phyloP scores from a whole-genome alignment of 2,329 filamentous ascomycete genomes.

The Colletotrichum sp. region DNA sequence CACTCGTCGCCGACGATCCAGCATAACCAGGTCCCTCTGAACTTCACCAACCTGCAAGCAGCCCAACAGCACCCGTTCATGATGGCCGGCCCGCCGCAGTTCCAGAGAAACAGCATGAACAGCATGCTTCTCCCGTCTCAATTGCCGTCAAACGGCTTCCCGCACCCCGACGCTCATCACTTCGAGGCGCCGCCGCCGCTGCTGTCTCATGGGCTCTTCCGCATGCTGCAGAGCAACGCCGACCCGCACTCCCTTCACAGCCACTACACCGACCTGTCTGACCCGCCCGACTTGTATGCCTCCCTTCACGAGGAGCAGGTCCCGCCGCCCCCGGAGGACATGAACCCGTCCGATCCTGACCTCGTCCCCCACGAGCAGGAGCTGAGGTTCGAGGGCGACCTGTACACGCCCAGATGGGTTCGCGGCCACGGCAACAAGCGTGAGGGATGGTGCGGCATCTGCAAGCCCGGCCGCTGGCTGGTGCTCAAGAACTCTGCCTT shows the following conservation, averaged over 20 bases:
- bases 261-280: constrained; percentile 75
- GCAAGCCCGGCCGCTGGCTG: constrained; percentile 84
- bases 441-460: constrained; percentile 89
- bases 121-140: constrained; percentile 56
- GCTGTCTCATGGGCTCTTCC: constrained; percentile 75
- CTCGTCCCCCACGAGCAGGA: constrained; percentile 80
- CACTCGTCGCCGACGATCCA: constrained; percentile 56
- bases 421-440: constrained; percentile 86
- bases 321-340: constrained; percentile 78
- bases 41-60: constrained; percentile 60
- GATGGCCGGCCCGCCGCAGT: constrained; percentile 55
- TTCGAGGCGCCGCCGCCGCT: constrained; percentile 66
- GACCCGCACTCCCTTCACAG: constrained; percentile 70
- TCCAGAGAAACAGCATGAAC: constrained; percentile 64
- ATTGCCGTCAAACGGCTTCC: constrained; percentile 48
- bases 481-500: constrained; percentile 90
- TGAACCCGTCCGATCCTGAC: constrained; percentile 79
- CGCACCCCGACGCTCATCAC: constrained; percentile 51
- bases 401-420: constrained; percentile 86
- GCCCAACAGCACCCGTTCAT: constrained; percentile 61
- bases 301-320: constrained; percentile 76
- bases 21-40: constrained; percentile 54
- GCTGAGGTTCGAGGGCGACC: constrained; percentile 77
- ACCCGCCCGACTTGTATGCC: constrained; percentile 78
- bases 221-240: constrained; percentile 76